Evolutionary conservation across 2,329 filamentous ascomycete genomes (phyloP), one percentile per base, ranked within the genome.

Genomic region (Fusarium robinianum): DNA sequence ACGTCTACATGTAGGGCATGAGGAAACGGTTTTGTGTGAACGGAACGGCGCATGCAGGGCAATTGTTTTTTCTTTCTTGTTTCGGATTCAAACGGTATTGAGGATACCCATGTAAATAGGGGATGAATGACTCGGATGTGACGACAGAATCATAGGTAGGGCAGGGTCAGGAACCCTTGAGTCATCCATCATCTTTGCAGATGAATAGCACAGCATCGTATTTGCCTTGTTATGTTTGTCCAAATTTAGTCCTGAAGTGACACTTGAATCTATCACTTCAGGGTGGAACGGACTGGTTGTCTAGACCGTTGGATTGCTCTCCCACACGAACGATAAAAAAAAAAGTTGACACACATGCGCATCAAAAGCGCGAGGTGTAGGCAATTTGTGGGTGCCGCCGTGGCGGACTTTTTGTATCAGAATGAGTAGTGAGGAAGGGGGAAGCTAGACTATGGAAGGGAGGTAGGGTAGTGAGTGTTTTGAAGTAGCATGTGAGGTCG

Each of bases 241-340:
- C 77, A 73, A 72, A 75, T 75, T 75, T 83, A 83, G 80, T 83
- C 80, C 80, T 73, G 74, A 72, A 74, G 69, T 68, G 77, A 77
- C 76, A 81, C 73, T 68, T 38, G 25, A 57, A 46, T 77, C 74
- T 71, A 76, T 78, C 73, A 70, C 72, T 76, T 70, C 79, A 80
- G 80, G 80, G 80, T 83, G 80, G 80, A 83, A 75, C 71, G 76
- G 79, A 80, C 78, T 64, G 80, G 80, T 78, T 83, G 80, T 83
- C 80, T 82, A 82, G 79, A 78, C 80, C 79, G 67, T 75, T 67
- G 68, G 70, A 63, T 81, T 76, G 61, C 74, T 82, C 77, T 83
- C 76, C 79, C 80, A 82, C 78, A 66, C 77, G 78, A 81, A 73
- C 70, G 71, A 73, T 62, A 74, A 72, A 66, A 69, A 49, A 63